A percentile compares a stretch with the other conserved stretches of the same genome.
These are phyloP conservation scores for Globisporangium yorkense DNA, from an alignment of 352 stramenopile species.

Conservation along the genomic window DNA sequence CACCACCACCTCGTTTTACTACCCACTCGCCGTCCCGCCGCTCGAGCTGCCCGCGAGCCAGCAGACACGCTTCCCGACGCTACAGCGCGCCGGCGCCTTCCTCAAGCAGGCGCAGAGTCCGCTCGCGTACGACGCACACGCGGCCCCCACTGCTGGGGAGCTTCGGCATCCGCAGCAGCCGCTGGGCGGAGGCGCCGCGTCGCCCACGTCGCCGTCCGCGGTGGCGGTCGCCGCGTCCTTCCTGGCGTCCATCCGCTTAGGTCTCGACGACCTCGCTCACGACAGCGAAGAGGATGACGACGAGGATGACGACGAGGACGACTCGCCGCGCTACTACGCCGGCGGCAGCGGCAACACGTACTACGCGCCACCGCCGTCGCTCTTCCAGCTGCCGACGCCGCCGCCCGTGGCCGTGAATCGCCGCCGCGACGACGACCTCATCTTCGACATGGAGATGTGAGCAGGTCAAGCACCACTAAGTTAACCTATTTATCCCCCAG, in stretches of 20 bases:
- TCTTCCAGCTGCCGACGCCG: not conserved
- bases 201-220: conserved; percentile 12
- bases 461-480: not conserved
- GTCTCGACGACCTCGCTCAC: conserved; percentile 16
- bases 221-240: conserved; percentile 13
- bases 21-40: conserved; percentile 9
- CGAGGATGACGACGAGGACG: conserved; percentile 9
- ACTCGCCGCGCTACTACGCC: conserved; percentile 14
- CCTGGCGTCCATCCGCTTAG: conserved; percentile 13
- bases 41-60: conserved; percentile 10
- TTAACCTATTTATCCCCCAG: conserved; percentile 4
- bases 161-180: not conserved
- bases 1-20: conserved; percentile 2
- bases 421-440: conserved; percentile 12
- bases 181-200: not conserved
- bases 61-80: conserved; percentile 9
- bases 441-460: conserved; percentile 22
- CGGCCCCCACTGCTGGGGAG: not conserved
- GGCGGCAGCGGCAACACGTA: conserved; percentile 13
- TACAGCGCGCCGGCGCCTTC: conserved; percentile 16
- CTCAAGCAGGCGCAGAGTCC: conserved; percentile 13
- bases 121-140: not conserved
- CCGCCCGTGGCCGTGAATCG: not conserved
- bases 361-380: conserved; percentile 8
- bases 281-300: conserved; percentile 8